Evolutionary conservation across 768 basidiomycete genomes (phyloP).

Genomic region (Lanmaoa rubissima): DNA sequence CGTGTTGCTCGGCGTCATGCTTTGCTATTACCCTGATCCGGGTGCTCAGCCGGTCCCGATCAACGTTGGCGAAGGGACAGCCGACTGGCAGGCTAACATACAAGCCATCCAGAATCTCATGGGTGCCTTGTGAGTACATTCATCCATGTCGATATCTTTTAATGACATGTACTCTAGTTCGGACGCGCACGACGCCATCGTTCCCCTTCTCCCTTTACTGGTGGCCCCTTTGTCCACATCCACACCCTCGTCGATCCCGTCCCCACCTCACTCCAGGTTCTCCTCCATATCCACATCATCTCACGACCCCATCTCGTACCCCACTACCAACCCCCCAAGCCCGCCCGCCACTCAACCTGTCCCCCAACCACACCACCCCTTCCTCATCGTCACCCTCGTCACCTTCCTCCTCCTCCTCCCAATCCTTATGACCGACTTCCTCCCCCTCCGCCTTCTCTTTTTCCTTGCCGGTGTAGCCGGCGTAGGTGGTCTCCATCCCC

Average conservation of each 20-base stretch:
- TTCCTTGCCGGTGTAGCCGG: constrained; percentile 31
- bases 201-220: constrained; percentile 43
- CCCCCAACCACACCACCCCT: constrained; percentile 32
- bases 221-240: constrained; percentile 48
- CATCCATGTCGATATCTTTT: background rate
- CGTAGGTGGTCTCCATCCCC: constrained; percentile 15
- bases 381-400: constrained; percentile 38
- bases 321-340: background rate
- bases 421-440: constrained; percentile 36
- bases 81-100: constrained; percentile 83
- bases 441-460: constrained; percentile 48
- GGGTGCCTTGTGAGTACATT: constrained; percentile 65
- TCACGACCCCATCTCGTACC: background rate
- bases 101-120: constrained; percentile 91
- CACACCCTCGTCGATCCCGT: constrained; percentile 50
- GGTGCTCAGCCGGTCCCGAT: constrained; percentile 35
- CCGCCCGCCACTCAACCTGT: background rate
- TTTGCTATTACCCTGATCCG: constrained; percentile 55
- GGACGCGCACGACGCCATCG: constrained; percentile 54
- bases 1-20: constrained; percentile 59
- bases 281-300: constrained; percentile 11
- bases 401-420: constrained; percentile 43
- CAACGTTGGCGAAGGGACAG: constrained; percentile 55
- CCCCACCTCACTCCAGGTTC: constrained; percentile 40
- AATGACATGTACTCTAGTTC: constrained; percentile 45